Evolutionary conservation across 2,329 filamentous ascomycete genomes (phyloP), one percentile per base, ranked within the genome.

Genomic region (Ophiostoma ulmi): DNA sequence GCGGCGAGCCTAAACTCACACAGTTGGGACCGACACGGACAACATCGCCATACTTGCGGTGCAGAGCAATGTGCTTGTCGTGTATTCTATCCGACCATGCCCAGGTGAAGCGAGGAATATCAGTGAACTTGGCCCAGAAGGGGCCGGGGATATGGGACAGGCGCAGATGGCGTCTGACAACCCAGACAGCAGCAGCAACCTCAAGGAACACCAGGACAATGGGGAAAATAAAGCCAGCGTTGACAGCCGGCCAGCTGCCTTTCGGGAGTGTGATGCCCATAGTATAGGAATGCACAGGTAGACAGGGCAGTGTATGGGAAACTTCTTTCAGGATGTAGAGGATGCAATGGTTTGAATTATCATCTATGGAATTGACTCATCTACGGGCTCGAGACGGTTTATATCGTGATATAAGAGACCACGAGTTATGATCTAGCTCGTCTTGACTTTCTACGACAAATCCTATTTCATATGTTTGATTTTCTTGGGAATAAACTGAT

Each of bases 121-220:
- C 70, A 1, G 70, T 39, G 13, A 65, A 5, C 10, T 36, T 35
- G 41, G 66, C 64, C 70, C 70, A 71, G 5, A 39, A 38, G 6
- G 70, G 70, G 2, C 70, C 70, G 8, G 70, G 70, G n/a, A 71
- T 65, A 44, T 71, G 70, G 22, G 70, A 61, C 11, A 71, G 70
- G 17, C 70, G 70, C 4, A 31, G 48, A 41, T 66, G 61, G 14
- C 66, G 58, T 5, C 35, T 58, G n/a, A 68, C 3, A 13, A 65
- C 38, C 66, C 70, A 65, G 5, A 39, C 39, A 5, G 10, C n/a
- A 1, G 31, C 39, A 0, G 31, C 48, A n/a, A 55, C n/a, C n/a
- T 14, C 26, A 36, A 63, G 8, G 14, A 63, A 7, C 6, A 63
- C 13, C 1, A 63, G 26, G 58, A 14, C 31, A 1, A 63, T 8